Evolutionary conservation across 2,329 filamentous ascomycete genomes (phyloP).

Genomic region (Echinosphaeria canescens): DNA sequence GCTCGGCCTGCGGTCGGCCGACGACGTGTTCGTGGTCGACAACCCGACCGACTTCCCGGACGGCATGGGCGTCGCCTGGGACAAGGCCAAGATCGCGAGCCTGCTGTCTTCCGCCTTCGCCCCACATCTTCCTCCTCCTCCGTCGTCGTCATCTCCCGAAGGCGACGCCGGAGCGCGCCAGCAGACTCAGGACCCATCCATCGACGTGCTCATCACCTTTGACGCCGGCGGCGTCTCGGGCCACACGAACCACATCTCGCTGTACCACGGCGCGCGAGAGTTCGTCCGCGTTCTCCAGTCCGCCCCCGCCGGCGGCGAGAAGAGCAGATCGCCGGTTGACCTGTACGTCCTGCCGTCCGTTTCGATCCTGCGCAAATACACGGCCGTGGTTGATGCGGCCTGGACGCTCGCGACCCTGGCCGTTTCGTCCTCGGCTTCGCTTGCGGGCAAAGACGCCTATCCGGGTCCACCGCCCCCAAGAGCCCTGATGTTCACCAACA

Average conservation of each 20-base stretch:
- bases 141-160: no score
- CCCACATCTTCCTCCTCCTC: slow-evolving; percentile 40
- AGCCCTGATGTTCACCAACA: slow-evolving; percentile 50
- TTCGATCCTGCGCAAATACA: slow-evolving; percentile 59
- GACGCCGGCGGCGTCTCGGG: slow-evolving; percentile 63
- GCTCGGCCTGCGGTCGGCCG: slow-evolving; percentile 51
- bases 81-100: slow-evolving; percentile 42
- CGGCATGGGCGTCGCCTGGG: slow-evolving; percentile 69
- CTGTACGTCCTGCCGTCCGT: slow-evolving; percentile 71
- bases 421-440: no score
- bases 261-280: slow-evolving; percentile 58
- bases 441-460: slow-evolving; percentile 10
- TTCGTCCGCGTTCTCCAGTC: slow-evolving; percentile 50
- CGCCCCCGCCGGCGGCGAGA: slow-evolving; percentile 29
- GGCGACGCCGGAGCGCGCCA: slow-evolving; percentile 8
- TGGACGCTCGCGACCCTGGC: slow-evolving; percentile 40
- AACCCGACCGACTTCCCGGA: slow-evolving; percentile 60
- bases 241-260: slow-evolving; percentile 84
- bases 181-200: slow-evolving; percentile 22
- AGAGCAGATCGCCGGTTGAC: slow-evolving; percentile 59
- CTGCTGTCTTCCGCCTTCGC: slow-evolving; percentile 57
- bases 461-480: slow-evolving; percentile 22
- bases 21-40: slow-evolving; percentile 75
- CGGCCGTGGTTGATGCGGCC: slow-evolving; percentile 53
- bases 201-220: slow-evolving; percentile 81